Evolutionary conservation across 306 rosid species (phyloP), one percentile per base, ranked within the genome.

Genomic region (Corylus heterophylla): DNA sequence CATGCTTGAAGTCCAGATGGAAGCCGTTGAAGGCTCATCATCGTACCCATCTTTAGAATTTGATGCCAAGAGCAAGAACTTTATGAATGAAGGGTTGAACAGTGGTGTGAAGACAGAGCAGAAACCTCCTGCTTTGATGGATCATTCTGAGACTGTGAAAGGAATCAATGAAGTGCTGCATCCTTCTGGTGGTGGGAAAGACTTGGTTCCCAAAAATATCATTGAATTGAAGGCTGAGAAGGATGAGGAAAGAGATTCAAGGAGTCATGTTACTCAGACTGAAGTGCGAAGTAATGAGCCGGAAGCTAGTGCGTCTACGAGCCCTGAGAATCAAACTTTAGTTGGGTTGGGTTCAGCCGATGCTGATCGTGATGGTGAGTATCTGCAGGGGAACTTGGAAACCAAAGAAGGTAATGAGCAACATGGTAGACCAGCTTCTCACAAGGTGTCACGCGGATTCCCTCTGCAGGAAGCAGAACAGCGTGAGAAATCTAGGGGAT

Each of bases 401-500:
- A 27, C 14, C 12, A 85, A 74, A 77, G 72, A 78, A 71, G 74
- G 52, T 64, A 72, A 69, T 78, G 90, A 73, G 45, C 87, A 85
- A 77, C 58, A 22, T 83, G 81, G 54, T n/a, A 81, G 78, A 69
- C 82, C 76, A 58, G 63, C 13, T 12, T 62, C 51, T 52, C 69
- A 52, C 54, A 81, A 76, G 81, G 76, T 54, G 55, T 74, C 87
- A 20, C 72, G 71, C 51, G 56, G 61, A 69, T 25, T 67, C 71
- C 76, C 74, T 37, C 68, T 86, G 59, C 90, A 81, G 81, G 97
- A 89, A 79, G 76, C 77, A 25, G 89, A 87, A 47, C 81, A 84
- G 77, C 67, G 20, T 64, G 83, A 66, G 71, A 79, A 42, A 45
- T 71, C 84, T 35, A 88, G 79, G 80, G 79, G 54, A 16, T 75